Conservation (phyloP, 176 grass and related monocot genomes). For the Eragrostis nindensis region DNA sequence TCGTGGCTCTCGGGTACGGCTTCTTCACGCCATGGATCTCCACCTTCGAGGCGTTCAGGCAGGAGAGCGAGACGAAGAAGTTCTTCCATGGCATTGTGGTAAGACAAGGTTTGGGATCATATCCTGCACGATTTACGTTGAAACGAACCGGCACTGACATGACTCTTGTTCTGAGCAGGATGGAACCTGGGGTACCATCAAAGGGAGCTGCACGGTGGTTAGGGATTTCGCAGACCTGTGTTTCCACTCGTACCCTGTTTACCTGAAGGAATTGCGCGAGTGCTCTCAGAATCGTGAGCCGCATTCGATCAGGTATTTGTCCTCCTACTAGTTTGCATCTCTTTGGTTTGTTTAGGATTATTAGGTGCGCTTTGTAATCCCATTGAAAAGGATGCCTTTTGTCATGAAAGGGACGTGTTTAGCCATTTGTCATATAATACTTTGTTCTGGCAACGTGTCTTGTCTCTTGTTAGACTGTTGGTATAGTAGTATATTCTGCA, state of each 20-base stretch:
- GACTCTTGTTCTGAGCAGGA: constrained; percentile 58
- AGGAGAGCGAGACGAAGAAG: constrained; percentile 75
- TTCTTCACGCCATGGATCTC: constrained; percentile 94
- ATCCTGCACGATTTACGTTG: background rate
- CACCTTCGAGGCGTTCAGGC: constrained; percentile 94
- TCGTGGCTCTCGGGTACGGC: constrained; percentile 85
- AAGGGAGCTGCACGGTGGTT: constrained; percentile 91
- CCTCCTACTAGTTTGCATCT: background rate
- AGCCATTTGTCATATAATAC: background rate
- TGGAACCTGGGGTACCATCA: constrained; percentile 94
- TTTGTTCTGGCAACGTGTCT: constrained; percentile 4
- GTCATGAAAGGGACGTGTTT: constrained; percentile 25
- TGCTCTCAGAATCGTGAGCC: constrained; percentile 50
- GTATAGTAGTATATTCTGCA: constrained; percentile 3
- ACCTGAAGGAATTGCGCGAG: constrained; percentile 80
- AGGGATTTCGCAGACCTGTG: constrained; percentile 91
- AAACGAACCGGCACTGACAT: background rate
- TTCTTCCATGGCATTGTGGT: constrained; percentile 78
- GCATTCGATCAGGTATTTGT: constrained; percentile 75
- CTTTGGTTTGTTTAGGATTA: constrained; percentile 19
- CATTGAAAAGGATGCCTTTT: constrained; percentile 10
- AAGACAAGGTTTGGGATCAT: constrained; percentile 5
- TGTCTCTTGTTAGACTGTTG: constrained; percentile 7
- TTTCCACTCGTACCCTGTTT: constrained; percentile 72
- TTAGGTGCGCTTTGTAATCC: background rate